Evolutionary conservation across 306 rosid genomes (phyloP).

Genomic region (Cucurbita ficifolia): DNA sequence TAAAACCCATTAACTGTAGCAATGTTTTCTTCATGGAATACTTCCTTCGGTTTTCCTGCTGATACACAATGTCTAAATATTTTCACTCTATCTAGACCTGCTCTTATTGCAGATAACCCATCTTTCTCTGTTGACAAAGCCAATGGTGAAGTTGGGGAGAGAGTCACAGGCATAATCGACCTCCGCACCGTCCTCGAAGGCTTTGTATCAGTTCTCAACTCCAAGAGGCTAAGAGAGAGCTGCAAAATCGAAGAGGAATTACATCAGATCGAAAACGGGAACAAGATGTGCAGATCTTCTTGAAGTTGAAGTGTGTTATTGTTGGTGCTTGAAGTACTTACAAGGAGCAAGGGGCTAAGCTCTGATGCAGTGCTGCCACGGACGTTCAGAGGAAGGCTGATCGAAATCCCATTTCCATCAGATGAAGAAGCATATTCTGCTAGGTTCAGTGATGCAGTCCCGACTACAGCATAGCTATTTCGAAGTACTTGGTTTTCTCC

Average conservation of each 20-base stretch:
- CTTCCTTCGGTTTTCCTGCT: conserved; percentile 14
- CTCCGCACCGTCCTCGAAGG: conserved; percentile 3
- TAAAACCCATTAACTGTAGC: conserved; percentile 10
- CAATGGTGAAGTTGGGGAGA: conserved; percentile 7
- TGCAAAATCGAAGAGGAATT: neutral
- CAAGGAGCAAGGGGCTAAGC: conserved; percentile 12
- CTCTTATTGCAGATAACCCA: conserved; percentile 15
- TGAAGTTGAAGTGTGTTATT: neutral
- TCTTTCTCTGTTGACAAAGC: conserved; percentile 13
- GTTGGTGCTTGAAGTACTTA: conserved; percentile 10
- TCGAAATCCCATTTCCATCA: conserved; percentile 10
- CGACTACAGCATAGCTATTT: conserved; percentile 6
- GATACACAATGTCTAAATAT: conserved; percentile 18
- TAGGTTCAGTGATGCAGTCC: conserved; percentile 18
- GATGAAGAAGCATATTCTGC: conserved; percentile 15
- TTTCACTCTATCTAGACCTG: conserved; percentile 22
- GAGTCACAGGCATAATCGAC: conserved; percentile 9
- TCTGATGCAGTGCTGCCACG: neutral
- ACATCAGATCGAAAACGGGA: neutral
- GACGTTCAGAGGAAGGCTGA: conserved; percentile 15
- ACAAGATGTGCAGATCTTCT: neutral
- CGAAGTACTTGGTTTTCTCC: conserved; percentile 12
- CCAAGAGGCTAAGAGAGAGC: conserved; percentile 16
- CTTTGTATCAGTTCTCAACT: conserved; percentile 8
- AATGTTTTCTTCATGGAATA: neutral